phyloP scores from a whole-genome alignment of 2,329 filamentous ascomycete species.

The Calonectria henricotiae region DNA sequence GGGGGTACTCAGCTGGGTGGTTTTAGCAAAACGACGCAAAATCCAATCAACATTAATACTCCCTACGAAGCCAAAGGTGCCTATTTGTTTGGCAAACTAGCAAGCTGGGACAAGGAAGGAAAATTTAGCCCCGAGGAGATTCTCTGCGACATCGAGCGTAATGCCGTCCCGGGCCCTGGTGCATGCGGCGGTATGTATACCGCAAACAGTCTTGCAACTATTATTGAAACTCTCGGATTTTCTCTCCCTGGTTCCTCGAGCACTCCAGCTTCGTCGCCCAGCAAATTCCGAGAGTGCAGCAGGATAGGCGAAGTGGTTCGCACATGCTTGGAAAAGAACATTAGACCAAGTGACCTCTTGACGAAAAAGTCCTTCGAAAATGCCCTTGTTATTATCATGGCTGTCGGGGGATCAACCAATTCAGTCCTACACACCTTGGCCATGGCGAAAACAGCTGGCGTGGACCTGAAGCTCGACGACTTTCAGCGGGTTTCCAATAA shows the following conservation, averaged over 20 bases:
- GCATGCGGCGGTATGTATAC: constrained; percentile 70
- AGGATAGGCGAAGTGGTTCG: constrained; percentile 67
- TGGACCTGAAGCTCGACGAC: constrained; percentile 67
- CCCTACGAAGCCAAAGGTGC: constrained; percentile 25
- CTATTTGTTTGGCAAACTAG: constrained; percentile 8
- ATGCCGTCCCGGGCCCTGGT: constrained; percentile 64
- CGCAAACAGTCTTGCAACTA: constrained; percentile 69
- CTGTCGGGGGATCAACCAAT: constrained; percentile 72
- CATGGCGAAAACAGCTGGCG: constrained; percentile 69
- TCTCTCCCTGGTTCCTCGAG: constrained; percentile 67
- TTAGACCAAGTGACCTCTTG: constrained; percentile 70
- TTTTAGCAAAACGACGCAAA: not conserved
- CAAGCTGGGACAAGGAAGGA: constrained; percentile 18
- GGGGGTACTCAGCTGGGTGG: constrained; percentile 25
- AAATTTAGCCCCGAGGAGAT: constrained; percentile 21
- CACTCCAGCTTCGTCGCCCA: constrained; percentile 68
- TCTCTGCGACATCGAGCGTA: constrained; percentile 42
- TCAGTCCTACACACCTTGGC: constrained; percentile 72
- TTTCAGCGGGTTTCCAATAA: constrained; percentile 69
- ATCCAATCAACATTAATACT: constrained; percentile 27
- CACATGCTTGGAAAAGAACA: constrained; percentile 66
- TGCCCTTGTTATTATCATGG: constrained; percentile 69
- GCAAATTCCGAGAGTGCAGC: constrained; percentile 66
- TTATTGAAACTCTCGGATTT: constrained; percentile 70
- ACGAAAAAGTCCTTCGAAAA: constrained; percentile 72